Conservation (phyloP, 176 grass and related monocot species). For the Juncus inflexus region DNA sequence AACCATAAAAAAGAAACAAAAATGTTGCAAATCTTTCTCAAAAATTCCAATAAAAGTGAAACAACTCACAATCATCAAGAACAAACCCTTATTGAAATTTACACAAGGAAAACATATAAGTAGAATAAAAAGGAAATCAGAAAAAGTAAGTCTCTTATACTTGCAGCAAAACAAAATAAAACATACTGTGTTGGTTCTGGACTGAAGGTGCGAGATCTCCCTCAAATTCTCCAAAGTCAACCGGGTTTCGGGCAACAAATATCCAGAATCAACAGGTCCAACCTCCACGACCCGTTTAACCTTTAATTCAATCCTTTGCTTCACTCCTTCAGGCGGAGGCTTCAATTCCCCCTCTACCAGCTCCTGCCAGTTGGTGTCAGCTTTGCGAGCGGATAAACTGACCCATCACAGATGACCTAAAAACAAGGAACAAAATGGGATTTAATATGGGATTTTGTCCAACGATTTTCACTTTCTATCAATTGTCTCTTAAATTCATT, state of each 20-base stretch:
- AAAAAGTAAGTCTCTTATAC: not conserved
- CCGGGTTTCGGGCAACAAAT: too few relatives aligned
- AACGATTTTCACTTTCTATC: too few relatives aligned
- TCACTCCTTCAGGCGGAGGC: conserved; percentile 66
- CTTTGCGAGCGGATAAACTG: conserved; percentile 43
- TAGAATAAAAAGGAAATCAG: not conserved
- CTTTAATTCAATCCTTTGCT: conserved; percentile 69
- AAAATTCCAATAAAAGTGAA: too few relatives aligned
- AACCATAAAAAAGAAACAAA: too few relatives aligned
- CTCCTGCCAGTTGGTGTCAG: conserved; percentile 76
- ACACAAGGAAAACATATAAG: not conserved
- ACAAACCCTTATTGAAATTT: too few relatives aligned
- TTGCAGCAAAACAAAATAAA: not conserved
- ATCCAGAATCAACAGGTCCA: too few relatives aligned
- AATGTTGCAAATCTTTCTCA: too few relatives aligned
- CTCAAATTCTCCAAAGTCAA: conserved; percentile 84
- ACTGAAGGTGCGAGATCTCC: conserved; percentile 65
- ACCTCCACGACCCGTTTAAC: conserved; percentile 64
- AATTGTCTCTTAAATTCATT: too few relatives aligned
- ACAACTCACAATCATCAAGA: too few relatives aligned
- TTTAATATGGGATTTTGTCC: too few relatives aligned
- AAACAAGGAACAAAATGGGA: too few relatives aligned
- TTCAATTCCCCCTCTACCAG: conserved; percentile 77
- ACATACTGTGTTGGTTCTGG: conserved; percentile 79
- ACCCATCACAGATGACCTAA: conserved; percentile 28